Evolutionary conservation across 192 early-diverging fungal genomes (phyloP).

Genomic region (Linnemannia elongata): DNA sequence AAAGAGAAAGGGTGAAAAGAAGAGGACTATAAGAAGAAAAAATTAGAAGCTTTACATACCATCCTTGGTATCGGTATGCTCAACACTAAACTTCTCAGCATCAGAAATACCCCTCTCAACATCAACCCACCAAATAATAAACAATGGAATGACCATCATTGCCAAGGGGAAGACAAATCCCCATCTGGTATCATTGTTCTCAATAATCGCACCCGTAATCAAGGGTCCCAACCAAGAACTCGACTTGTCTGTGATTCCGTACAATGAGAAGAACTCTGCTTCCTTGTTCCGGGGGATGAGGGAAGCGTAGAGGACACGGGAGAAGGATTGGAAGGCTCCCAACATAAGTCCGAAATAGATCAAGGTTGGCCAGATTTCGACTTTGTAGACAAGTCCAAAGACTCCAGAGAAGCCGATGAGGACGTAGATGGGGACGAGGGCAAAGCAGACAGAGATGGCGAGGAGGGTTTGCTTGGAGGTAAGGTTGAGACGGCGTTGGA

Average conservation of each 20-base stretch:
- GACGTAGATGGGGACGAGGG: constrained; percentile 72
- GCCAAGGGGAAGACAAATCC: constrained; percentile 68
- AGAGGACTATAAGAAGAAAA: no score
- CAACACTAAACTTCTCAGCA: constrained; percentile 52
- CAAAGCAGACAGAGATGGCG: constrained; percentile 61
- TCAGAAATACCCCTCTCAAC: constrained; percentile 69
- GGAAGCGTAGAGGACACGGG: constrained; percentile 73
- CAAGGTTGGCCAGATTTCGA: constrained; percentile 70
- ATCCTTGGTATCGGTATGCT: constrained; percentile 50
- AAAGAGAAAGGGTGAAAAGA: no score
- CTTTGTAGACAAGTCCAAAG: constrained; percentile 65
- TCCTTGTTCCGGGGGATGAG: constrained; percentile 76
- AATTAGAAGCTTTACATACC: constrained; percentile 21
- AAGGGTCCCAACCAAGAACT: constrained; percentile 81
- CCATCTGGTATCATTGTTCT: constrained; percentile 67
- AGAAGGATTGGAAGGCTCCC: constrained; percentile 70
- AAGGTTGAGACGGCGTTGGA: constrained; percentile 65
- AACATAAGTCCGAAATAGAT: constrained; percentile 74
- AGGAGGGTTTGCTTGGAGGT: constrained; percentile 69
- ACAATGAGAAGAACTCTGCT: constrained; percentile 79
- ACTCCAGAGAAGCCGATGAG: constrained; percentile 69
- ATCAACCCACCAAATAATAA: constrained; percentile 68
- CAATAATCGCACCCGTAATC: constrained; percentile 74
- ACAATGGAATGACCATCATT: constrained; percentile 66
- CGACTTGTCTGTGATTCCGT: constrained; percentile 80